These are phyloP conservation scores for Yamadazyma epiphylla DNA, from an alignment of 1,139 yeast species.

Conservation along the genomic window DNA sequence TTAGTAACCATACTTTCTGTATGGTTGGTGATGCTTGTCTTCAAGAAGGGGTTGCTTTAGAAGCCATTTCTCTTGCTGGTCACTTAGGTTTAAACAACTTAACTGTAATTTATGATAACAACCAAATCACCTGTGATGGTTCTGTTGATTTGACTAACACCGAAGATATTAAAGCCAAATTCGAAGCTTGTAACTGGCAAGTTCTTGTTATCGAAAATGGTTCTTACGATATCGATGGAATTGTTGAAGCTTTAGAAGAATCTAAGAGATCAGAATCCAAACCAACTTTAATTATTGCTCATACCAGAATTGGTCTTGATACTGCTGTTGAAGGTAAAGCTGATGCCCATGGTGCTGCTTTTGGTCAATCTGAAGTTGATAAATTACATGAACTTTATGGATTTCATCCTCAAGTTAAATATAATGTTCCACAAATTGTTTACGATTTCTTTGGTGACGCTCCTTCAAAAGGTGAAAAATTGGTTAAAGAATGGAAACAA, in stretches of 20 bases:
- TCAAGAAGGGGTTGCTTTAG: conserved; percentile 34
- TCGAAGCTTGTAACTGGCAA: conserved; percentile 26
- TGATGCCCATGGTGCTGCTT: conserved; percentile 25
- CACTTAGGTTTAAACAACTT: conserved; percentile 29
- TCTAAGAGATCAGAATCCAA: conserved; percentile 18
- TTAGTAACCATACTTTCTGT: conserved; percentile 22
- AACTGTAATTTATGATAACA: conserved; percentile 30
- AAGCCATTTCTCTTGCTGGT: conserved; percentile 33
- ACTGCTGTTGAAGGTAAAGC: conserved; percentile 21
- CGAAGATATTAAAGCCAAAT: conserved; percentile 25
- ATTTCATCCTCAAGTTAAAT: conserved; percentile 13
- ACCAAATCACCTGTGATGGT: conserved; percentile 32
- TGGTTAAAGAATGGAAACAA: conserved; percentile 13
- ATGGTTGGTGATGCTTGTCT: conserved; percentile 38
- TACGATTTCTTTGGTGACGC: conserved; percentile 17
- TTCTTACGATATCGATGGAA: conserved; percentile 17
- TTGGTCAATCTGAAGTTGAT: conserved; percentile 20
- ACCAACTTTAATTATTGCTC: conserved; percentile 28
- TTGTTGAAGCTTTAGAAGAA: conserved; percentile 19
- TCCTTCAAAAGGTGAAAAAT: conserved; percentile 13
- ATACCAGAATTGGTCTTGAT: conserved; percentile 27
- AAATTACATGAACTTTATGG: conserved; percentile 16
- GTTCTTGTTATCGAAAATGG: conserved; percentile 23
- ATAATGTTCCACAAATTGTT: conserved; percentile 16
- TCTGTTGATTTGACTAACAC: conserved; percentile 25